Base-by-base conservation (phyloP, 148 eudicot species). In the Cornus suecica region DNA sequence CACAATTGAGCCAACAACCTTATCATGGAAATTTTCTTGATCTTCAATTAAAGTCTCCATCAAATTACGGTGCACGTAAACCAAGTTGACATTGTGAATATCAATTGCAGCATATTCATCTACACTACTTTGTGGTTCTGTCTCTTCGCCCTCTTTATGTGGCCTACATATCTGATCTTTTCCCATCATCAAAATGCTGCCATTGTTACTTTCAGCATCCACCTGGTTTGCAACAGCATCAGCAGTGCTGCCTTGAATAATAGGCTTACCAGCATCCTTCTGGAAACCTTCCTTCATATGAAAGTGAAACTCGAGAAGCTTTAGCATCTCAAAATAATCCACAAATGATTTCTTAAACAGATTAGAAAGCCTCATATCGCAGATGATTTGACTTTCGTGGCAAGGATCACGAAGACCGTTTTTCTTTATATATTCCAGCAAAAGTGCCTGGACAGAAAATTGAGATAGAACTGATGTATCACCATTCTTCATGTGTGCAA, bases 41-140 rank as follows among this genome's bases (percentile, higher is more conserved):
- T 86, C 87, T 25, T 73, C 84, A 63, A 89, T 69, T 65, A 96
- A 85, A 74, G 63, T 86, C 83, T 91, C 98, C 89, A 93, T 81
- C 82, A 90, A 84, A 77, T 74, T 83, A 70, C 95, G 86, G 56
- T 88, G 85, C 80, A 96, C 79, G 80, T 90, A 96, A 65, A 96
- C 89, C 76, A 96, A 85, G 42, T 84, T 89, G 69, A 96, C 90
- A 81, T 90, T 93, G 71, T 93, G 93, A 68, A 78, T 80, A 77
- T 93, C 91, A 77, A 93, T 91, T 26, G 99, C 98, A 62, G 99
- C 99, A 89, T 84, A 93, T 45, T 87, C 87, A 80, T 93, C 87
- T 68, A 88, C 82, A 77, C 89, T 87, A 22, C 48, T 79, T 69
- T 85, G 86, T 29, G 74, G 80, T 74, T 75, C 83, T 75, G 80